These are phyloP conservation scores for Hirschioporus abietinus DNA, from an alignment of 768 basidiomycete species.

Conservation along the genomic window DNA sequence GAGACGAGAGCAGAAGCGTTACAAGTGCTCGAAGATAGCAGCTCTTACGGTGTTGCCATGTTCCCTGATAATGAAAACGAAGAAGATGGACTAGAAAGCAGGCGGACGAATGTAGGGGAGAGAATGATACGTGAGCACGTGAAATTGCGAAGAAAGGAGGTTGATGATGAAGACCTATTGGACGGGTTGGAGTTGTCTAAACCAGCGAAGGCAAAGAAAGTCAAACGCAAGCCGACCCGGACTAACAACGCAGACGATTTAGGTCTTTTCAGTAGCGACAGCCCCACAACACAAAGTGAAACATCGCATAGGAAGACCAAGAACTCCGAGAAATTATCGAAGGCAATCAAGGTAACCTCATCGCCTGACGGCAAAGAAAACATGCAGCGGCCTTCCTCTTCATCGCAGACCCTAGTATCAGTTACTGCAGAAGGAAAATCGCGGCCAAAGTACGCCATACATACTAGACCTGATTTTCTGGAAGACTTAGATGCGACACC, in stretches of 20 bases:
- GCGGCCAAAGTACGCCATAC: not conserved
- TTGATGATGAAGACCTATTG: conserved; percentile 27
- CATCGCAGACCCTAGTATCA: not conserved
- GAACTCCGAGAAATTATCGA: not conserved
- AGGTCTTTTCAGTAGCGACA: not conserved
- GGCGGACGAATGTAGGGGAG: conserved; percentile 28
- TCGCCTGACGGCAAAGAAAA: not conserved
- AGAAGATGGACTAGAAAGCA: conserved; percentile 21
- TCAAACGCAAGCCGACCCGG: conserved; percentile 2
- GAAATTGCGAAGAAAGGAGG: conserved; percentile 31
- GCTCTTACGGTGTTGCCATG: conserved; percentile 80
- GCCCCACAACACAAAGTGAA: not conserved
- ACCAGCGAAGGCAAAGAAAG: conserved; percentile 20
- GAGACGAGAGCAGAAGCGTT: conserved; percentile 43
- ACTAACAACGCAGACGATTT: not conserved
- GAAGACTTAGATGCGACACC: not conserved
- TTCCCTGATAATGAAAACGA: conserved; percentile 61
- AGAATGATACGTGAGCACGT: conserved; percentile 42
- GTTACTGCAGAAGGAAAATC: not conserved
- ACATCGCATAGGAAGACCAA: not conserved
- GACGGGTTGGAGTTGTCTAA: conserved; percentile 27
- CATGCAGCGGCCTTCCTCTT: not conserved
- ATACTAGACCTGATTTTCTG: not conserved
- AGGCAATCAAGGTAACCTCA: not conserved
- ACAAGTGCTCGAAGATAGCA: conserved; percentile 64